Evolutionary conservation across 1,139 yeast species (phyloP).

Genomic region (Ashbya aceris): DNA sequence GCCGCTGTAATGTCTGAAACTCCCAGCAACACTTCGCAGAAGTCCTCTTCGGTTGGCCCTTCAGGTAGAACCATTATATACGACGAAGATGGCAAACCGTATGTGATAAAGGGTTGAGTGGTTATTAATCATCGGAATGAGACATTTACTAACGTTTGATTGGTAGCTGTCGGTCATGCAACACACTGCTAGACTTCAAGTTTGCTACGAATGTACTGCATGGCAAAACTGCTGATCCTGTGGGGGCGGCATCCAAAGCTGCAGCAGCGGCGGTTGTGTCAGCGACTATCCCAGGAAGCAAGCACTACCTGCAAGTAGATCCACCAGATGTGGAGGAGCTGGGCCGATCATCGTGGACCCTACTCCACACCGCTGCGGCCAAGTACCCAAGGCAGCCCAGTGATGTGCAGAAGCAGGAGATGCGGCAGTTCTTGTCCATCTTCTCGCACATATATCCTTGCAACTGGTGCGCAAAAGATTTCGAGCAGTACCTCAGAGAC

Average conservation of each 20-base stretch:
- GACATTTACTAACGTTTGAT: not conserved
- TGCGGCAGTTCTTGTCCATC: conserved; percentile 57
- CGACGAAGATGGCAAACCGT: conserved; percentile 89
- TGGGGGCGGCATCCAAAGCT: conserved; percentile 8
- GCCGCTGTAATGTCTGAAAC: conserved; percentile 1
- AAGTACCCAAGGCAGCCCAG: conserved; percentile 69
- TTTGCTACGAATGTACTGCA: conserved; percentile 36
- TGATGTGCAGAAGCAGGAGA: conserved; percentile 53
- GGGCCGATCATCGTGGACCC: conserved; percentile 89
- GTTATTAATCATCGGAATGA: not conserved
- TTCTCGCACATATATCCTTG: conserved; percentile 88
- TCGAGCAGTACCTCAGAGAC: conserved; percentile 49
- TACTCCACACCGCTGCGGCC: conserved; percentile 86
- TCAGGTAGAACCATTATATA: conserved; percentile 65
- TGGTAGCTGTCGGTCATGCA: conserved; percentile 65
- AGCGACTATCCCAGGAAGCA: conserved; percentile 4
- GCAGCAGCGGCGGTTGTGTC: conserved; percentile 14
- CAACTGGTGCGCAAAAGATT: conserved; percentile 87
- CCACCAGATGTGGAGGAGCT: conserved; percentile 83
- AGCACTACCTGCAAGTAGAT: conserved; percentile 40
- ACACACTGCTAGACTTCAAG: conserved; percentile 66
- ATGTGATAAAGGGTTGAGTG: conserved; percentile 30
- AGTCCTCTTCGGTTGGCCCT: conserved; percentile 34
- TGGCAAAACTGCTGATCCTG: conserved; percentile 16
- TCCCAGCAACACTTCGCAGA: not conserved